Conservation (phyloP, 768 basidiomycete species). For the Coprinellus micaceus region DNA sequence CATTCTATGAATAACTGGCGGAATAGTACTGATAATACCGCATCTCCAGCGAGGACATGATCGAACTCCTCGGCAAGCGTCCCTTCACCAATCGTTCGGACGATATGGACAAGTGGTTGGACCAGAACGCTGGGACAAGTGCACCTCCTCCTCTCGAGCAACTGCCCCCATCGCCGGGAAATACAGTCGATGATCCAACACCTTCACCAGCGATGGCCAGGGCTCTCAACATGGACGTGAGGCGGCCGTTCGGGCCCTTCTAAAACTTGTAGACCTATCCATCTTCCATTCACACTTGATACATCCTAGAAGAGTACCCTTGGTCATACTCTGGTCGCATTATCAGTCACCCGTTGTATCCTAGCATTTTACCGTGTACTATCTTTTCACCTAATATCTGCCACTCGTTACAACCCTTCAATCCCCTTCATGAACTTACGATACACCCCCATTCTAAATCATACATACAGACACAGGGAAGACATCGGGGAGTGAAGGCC, state of each 20-base stretch:
- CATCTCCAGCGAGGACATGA: constrained; percentile 76
- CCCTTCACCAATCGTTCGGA: constrained; percentile 76
- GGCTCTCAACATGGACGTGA: constrained; percentile 21
- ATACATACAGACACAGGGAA: too few relatives aligned
- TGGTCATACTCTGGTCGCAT: neutral
- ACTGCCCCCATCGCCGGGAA: constrained; percentile 27
- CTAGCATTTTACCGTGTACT: constrained; percentile 4
- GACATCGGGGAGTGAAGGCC: too few relatives aligned
- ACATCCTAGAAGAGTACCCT: neutral
- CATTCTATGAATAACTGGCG: neutral
- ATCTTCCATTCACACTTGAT: constrained; percentile 6
- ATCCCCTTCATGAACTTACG: constrained; percentile 3
- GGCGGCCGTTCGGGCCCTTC: constrained; percentile 10
- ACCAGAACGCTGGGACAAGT: constrained; percentile 66
- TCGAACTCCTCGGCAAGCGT: constrained; percentile 73
- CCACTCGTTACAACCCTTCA: neutral
- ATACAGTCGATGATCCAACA: constrained; percentile 34
- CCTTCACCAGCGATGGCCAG: constrained; percentile 47
- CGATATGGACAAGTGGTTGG: constrained; percentile 98
- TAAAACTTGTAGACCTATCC: too few relatives aligned
- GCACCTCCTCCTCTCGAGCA: constrained; percentile 64
- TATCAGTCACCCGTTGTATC: constrained; percentile 6
- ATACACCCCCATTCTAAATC: constrained; percentile 8
- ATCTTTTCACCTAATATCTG: constrained; percentile 9
- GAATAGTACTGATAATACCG: neutral